phyloP scores from a whole-genome alignment of 208 protist species.

The Wallacemonas rigidus region DNA sequence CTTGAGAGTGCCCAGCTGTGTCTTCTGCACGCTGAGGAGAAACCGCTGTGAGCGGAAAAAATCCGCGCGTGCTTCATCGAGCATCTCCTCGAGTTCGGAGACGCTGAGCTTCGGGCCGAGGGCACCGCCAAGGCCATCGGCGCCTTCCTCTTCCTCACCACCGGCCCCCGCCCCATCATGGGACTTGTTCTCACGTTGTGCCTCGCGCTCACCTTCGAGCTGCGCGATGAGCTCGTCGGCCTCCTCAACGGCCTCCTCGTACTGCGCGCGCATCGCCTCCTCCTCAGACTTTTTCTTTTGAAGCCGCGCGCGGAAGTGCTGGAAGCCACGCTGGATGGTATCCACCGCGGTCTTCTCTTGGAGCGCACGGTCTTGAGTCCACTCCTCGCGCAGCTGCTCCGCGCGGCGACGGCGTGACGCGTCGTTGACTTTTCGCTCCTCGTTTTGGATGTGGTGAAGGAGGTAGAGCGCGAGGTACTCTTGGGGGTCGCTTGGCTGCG shows the following conservation, averaged over 20 bases:
- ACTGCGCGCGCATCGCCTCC: slow-evolving; percentile 42
- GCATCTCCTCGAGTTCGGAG: slow-evolving; percentile 30
- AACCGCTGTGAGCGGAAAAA: slow-evolving; percentile 81
- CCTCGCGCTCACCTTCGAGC: slow-evolving; percentile 24
- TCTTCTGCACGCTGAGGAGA: slow-evolving; percentile 65
- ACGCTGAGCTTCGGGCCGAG: slow-evolving; percentile 10
- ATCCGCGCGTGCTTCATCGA: slow-evolving; percentile 47
- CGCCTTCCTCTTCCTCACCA: slow-evolving; percentile 27
- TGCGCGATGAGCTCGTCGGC: slow-evolving; percentile 72
- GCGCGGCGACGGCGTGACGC: slow-evolving; percentile 36
- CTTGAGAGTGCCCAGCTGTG: slow-evolving; percentile 64
- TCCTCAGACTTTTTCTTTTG: slow-evolving; percentile 48
- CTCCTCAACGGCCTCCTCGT: slow-evolving; percentile 64
- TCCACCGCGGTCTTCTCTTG: slow-evolving; percentile 72
- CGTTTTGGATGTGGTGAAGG: slow-evolving; percentile 82
- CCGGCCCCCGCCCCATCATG: neutral
- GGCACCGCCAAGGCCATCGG: slow-evolving; percentile 15
- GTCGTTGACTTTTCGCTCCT: slow-evolving; percentile 48
- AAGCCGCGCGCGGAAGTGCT: slow-evolving; percentile 35
- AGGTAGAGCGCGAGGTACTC: slow-evolving; percentile 91
- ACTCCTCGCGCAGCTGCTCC: slow-evolving; percentile 54
- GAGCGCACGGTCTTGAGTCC: slow-evolving; percentile 46
- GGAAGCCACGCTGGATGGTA: slow-evolving; percentile 76
- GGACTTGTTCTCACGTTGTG: neutral
- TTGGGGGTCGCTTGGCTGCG: slow-evolving; percentile 86